Evolutionary conservation across 1,284 basidiomycete genomes (phyloP), one percentile per base, ranked within the genome.

Genomic region (Hortiboletus rubellus): DNA sequence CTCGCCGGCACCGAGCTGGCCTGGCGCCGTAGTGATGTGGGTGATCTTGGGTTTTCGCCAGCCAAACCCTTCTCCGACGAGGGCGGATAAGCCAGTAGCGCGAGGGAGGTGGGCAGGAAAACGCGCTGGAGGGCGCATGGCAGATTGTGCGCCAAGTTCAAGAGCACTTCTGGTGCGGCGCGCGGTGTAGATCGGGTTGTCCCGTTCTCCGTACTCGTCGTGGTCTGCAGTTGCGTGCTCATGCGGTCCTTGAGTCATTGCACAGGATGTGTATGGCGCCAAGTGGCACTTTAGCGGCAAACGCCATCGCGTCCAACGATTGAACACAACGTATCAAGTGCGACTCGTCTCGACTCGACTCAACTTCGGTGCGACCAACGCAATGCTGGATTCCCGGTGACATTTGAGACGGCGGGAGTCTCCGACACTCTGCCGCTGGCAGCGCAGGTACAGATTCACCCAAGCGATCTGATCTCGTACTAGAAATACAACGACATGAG

Each of bases 1-100:
- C 73, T 90, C 89, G 1, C 86, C 88, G 31, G 85, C 85, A 60
- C 87, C 83, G 37, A 74, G 67, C 52, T 77, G 75, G 3, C 81
- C 85, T n/a, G 81, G 81, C 0, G 81, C 76, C 0, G 87, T 89
- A 14, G 80, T 85, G 60, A 89, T 89, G 45, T 73, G 73, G 3
- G 57, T 48, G 30, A 51, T 58, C 58, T 66, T 72, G 38, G 67
- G 52, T 11, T 52, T 72, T 34, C 71, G 66, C 62, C 57, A 61
- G n/a, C 60, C 59, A 10, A 71, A 31, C 3, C 69, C 60, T 38
- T 63, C 59, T 24, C 67, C 71, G 59, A 73, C 54, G 43, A 70
- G 46, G 17, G 58, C 57, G 61, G 63, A 61, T 48, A 64, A 40
- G 46, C 50, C 66, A 1, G 61, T 54, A 22, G 64, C 42, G n/a